A percentile compares a stretch with the other conserved stretches of the same genome.
These are phyloP conservation scores for Verticillium dahliae DNA, from an alignment of 2,329 filamentous ascomycete species.

Conservation along the genomic window DNA sequence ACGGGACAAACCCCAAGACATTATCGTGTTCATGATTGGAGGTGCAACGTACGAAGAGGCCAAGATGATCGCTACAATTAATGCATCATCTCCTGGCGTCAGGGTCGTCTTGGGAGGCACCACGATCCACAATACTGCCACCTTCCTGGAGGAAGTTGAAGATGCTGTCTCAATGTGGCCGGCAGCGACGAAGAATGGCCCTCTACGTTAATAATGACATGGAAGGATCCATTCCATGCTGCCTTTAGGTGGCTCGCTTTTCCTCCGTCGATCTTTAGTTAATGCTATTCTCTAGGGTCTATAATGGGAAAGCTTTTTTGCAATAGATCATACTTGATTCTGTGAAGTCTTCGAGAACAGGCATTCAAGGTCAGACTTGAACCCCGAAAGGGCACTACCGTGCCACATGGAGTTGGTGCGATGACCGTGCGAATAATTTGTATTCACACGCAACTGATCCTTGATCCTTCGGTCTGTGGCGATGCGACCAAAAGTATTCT, in stretches of 20 bases:
- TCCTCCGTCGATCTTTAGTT: no score
- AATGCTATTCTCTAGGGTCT: no score
- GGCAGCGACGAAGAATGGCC: conserved; percentile 35
- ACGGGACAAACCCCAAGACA: conserved; percentile 92
- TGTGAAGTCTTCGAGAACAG: no score
- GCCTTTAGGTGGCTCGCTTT: not conserved
- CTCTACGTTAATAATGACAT: not conserved
- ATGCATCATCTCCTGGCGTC: conserved; percentile 82
- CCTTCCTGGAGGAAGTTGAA: conserved; percentile 86
- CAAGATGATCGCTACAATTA: conserved; percentile 91
- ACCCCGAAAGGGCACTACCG: no score
- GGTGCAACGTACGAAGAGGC: conserved; percentile 95
- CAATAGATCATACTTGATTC: no score
- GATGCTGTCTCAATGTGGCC: conserved; percentile 86
- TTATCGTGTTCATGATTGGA: conserved; percentile 90
- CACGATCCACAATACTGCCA: conserved; percentile 77
- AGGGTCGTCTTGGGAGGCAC: conserved; percentile 87
- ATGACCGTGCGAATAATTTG: no score
- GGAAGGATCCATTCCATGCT: not conserved
- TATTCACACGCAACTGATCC: no score
- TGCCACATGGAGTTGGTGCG: no score
- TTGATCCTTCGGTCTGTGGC: not conserved
- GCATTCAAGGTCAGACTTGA: no score
- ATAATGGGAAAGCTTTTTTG: no score
- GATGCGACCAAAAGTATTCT: not conserved